Evolutionary conservation across 352 stramenopile species (phyloP), one percentile per base, ranked within the genome.

Genomic region (Phytophthora aleatoria): DNA sequence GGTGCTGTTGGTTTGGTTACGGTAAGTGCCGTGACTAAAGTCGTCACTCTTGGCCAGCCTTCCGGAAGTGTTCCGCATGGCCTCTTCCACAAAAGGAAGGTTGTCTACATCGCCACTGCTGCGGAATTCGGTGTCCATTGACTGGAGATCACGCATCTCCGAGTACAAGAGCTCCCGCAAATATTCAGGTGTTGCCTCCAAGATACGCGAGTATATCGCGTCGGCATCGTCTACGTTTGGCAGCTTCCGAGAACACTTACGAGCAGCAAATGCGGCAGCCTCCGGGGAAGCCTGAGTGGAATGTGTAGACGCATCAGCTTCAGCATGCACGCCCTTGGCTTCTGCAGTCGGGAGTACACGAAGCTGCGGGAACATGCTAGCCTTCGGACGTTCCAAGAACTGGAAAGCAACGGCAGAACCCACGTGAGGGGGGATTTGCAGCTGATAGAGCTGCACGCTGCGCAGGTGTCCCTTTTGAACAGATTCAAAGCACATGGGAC

Each of bases 401-500:
- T 90, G 83, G 60, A 95, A 95, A 41, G 74, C 81, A 41, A 77
- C 80, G 26, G 71, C 38, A 1, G 75, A 69, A 13, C 77, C 73
- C n/a, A 91, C 73, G 30, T 73, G 77, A 20, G 87, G 87, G 6
- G 84, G 81, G 0, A 90, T 63, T 30, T 80, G 71, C 24, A 90
- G 61, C 49, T 80, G 69, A 44, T 91, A 71, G 35, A 95, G 61
- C 15, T 79, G 72, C 10, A 92, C 85, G 63, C 83, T 94, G 39
- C 85, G 83, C 44, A 95, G 43, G 28, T 95, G 85, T 1, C 71
- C 82, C 63, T 93, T 95, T 66, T 95, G 85, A 45, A 94, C 83
- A 16, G 83, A 88, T 53, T 95, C 87, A 55, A 95, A 95, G 61
- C 87, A 95, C 87, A 95, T 95, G 6, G 87, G 87, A 49, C 87